These are phyloP conservation scores for Pseudocercospora fuligena DNA, from an alignment of 2,329 filamentous ascomycete genomes.

Conservation along the genomic window DNA sequence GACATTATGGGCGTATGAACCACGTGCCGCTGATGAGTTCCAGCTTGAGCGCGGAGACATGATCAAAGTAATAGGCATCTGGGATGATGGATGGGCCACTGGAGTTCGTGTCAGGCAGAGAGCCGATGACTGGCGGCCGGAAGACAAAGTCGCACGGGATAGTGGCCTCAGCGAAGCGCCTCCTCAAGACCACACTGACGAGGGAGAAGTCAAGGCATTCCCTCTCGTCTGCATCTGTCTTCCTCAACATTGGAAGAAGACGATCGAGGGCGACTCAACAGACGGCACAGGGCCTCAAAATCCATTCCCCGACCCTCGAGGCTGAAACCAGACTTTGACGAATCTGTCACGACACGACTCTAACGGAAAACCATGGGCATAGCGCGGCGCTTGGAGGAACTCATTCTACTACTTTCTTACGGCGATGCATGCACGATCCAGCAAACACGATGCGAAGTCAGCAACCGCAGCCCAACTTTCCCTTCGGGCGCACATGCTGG, in stretches of 20 bases:
- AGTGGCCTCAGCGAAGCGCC: conserved; percentile 87
- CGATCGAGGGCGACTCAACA: conserved; percentile 81
- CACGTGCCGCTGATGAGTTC: conserved; percentile 91
- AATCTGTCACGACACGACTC: conserved; percentile 8
- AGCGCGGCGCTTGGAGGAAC: neutral
- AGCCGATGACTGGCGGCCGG: conserved; percentile 84
- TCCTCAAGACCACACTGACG: conserved; percentile 31
- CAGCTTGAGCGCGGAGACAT: conserved; percentile 92
- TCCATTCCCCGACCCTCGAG: conserved; percentile 8
- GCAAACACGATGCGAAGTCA: neutral
- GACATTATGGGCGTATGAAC: conserved; percentile 95
- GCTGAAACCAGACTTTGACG: conserved; percentile 10
- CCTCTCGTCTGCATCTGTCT: conserved; percentile 94
- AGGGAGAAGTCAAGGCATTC: conserved; percentile 94
- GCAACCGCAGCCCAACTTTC: neutral
- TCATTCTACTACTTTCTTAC: neutral
- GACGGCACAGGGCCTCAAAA: conserved; percentile 34
- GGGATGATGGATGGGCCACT: conserved; percentile 99
- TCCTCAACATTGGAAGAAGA: conserved; percentile 95
- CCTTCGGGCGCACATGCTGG: neutral
- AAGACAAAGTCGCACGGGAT: conserved; percentile 74
- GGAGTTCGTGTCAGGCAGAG: conserved; percentile 81
- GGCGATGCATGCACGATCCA: neutral
- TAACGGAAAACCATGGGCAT: conserved; percentile 4
- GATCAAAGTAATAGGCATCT: conserved; percentile 97